phyloP scores from a whole-genome alignment of 2,329 filamentous ascomycete genomes.

The Trichothecium roseum region DNA sequence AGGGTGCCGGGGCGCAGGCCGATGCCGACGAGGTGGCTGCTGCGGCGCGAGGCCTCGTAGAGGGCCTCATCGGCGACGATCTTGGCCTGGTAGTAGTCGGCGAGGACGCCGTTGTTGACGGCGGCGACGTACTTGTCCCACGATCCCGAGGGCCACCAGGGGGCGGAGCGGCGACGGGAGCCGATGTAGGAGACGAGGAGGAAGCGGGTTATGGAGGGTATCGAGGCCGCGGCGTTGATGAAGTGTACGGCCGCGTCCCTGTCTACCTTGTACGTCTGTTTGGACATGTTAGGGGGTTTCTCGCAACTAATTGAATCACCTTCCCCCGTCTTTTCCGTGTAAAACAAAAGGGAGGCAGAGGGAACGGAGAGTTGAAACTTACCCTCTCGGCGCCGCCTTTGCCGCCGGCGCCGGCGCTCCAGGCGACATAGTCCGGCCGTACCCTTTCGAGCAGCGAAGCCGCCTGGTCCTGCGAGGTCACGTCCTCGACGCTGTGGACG shows the following conservation, averaged over 20 bases:
- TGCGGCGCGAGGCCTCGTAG: constrained; percentile 34
- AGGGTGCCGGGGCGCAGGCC: constrained; percentile 42
- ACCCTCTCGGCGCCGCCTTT: constrained; percentile 44
- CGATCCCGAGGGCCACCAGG: constrained; percentile 44
- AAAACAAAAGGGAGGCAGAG: no score
- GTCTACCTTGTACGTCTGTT: constrained; percentile 46
- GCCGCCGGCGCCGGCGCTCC: constrained; percentile 55
- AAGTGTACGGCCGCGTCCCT: constrained; percentile 53
- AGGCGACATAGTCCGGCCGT: constrained; percentile 56
- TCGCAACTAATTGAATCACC: constrained; percentile 5
- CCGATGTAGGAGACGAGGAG: constrained; percentile 53
- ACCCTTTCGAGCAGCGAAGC: constrained; percentile 50
- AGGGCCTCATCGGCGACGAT: constrained; percentile 47
- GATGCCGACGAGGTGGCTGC: constrained; percentile 34
- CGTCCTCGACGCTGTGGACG: constrained; percentile 57
- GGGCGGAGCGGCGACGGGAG: constrained; percentile 37
- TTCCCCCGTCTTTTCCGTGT: not conserved
- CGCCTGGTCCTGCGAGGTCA: constrained; percentile 53
- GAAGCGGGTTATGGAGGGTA: constrained; percentile 47
- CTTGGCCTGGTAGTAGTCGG: constrained; percentile 50
- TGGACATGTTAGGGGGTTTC: no score
- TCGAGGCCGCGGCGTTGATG: constrained; percentile 46
- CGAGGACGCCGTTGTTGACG: constrained; percentile 27
- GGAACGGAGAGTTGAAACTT: constrained; percentile 6
- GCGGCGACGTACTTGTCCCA: constrained; percentile 36